Evolutionary conservation across 2,329 filamentous ascomycete species (phyloP).

Genomic region (Penicillium concentricum): DNA sequence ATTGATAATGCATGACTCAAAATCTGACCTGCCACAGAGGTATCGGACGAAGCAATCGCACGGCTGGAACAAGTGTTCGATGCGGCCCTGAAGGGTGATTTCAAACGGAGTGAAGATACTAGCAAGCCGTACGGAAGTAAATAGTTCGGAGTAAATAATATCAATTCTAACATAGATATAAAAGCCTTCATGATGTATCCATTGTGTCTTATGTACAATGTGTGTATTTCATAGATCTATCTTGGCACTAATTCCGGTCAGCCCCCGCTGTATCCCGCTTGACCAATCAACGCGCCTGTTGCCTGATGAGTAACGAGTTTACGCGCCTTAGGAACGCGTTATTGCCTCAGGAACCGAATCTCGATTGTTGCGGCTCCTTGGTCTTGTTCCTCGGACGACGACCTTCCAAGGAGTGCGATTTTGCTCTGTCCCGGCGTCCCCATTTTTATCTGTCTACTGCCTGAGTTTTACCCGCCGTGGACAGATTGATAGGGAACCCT

Average conservation of each 20-base stretch:
- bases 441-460: slow-evolving; percentile 16
- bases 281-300: slow-evolving; percentile 8
- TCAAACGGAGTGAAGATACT: slow-evolving; percentile 31
- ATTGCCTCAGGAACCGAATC: slow-evolving; percentile 29
- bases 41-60: slow-evolving; percentile 63
- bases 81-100: slow-evolving; percentile 33
- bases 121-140: slow-evolving; percentile 37
- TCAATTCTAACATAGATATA: neutral
- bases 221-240: neutral
- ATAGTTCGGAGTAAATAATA: slow-evolving; percentile 8
- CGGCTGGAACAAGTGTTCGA: slow-evolving; percentile 58
- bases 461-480: slow-evolving; percentile 13
- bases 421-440: slow-evolving; percentile 23
- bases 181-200: neutral
- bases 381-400: slow-evolving; percentile 39
- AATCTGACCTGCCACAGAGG: slow-evolving; percentile 48
- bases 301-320: slow-evolving; percentile 12
- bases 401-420: slow-evolving; percentile 25
- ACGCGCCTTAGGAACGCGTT: slow-evolving; percentile 26
- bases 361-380: slow-evolving; percentile 23
- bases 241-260: neutral
- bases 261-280: neutral
- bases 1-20: neutral
- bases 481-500: slow-evolving; percentile 19
- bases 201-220: too few species aligned